Evolutionary conservation across 1,139 yeast genomes (phyloP), one percentile per base, ranked within the genome.

Genomic region (Lizanozyma gosingica): DNA sequence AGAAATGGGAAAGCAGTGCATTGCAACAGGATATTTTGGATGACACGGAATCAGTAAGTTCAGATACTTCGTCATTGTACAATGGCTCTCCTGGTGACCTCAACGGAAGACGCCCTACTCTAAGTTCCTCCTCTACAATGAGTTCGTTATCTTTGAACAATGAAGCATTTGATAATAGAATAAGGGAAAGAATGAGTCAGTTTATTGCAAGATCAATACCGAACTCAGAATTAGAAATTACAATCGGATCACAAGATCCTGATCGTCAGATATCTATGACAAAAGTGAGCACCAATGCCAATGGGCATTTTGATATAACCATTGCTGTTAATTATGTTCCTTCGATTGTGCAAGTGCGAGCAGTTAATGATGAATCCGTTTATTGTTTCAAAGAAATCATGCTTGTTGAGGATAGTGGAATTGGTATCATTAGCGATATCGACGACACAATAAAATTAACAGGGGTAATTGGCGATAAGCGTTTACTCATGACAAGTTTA

Each of bases 401-500:
- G 44, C 52, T 71, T 29, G 65, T 76, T 4, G 62, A 65, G 1
- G 55, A 62, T 8, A 51, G 57, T 0, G 88, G 95, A 0, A 64
- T 83, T 18, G 87, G 86, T 14, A 62, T 94, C 1, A 88, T 94
- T 32, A 81, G 94, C 50, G 99, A 94, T 59, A 82, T 94, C 39
- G 99, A 94, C 55, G 98, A 94, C 55, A 94, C 99, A 0, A 78
- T 92, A 34, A 84, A 94, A 52, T 67, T 78, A 37, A 88, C 98
- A 0, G 97, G 97, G 2, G 90, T 94, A 0, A 71, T 85, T 29
- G 94, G 94, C 2, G 94, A 87, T 47, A 87, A 86, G 57, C 71
- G 95, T 41, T 87, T 84, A 36, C 67, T 92, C 46, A 78, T 92
- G 59, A 71, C 84, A 45, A 88, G 83, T 54, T 79, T 88, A 1